Percentiles rank a stretch among this genome's conserved stretches.
Conservation (phyloP, 2,329 filamentous ascomycete genomes). For the Cordyceps javanica region DNA sequence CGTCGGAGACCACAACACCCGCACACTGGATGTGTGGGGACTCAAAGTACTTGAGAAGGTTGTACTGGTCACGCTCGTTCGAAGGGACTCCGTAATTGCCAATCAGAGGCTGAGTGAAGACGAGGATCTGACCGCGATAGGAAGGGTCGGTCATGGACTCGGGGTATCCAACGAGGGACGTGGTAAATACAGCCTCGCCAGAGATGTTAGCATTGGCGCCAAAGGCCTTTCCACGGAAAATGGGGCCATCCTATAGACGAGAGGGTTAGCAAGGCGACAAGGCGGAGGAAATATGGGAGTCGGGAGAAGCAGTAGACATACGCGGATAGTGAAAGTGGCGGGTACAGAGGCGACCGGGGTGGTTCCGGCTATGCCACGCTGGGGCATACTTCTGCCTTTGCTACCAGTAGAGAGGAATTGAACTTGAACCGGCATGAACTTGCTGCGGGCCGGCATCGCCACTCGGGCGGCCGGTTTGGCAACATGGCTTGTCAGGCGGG, state of each 20-base stretch:
- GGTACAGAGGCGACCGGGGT: constrained; percentile 50
- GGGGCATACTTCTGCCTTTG: constrained; percentile 62
- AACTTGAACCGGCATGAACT: constrained; percentile 32
- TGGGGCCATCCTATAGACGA: constrained; percentile 68
- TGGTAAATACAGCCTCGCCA: constrained; percentile 97
- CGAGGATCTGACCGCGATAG: constrained; percentile 90
- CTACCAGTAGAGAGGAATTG: constrained; percentile 43
- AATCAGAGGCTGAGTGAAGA: constrained; percentile 96
- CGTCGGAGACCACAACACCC: constrained; percentile 92
- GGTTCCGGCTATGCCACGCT: constrained; percentile 50
- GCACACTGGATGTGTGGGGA: constrained; percentile 95
- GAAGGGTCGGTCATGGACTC: constrained; percentile 89
- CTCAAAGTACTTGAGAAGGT: constrained; percentile 95
- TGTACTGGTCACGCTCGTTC: constrained; percentile 74
- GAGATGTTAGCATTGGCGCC: constrained; percentile 95
- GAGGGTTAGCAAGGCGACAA: constrained; percentile 15
- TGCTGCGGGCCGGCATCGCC: constrained; percentile 33
- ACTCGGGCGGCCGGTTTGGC: constrained; percentile 46
- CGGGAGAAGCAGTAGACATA: constrained; percentile 35
- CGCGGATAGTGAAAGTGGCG: constrained; percentile 91
- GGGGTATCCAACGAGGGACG: constrained; percentile 93
- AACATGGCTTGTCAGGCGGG: constrained; percentile 47
- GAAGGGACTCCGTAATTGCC: constrained; percentile 98
- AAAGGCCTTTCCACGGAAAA: constrained; percentile 95
- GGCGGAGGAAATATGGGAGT: background rate